Base-by-base conservation (phyloP, 768 basidiomycete genomes). In the Pulveroboletus frians region DNA sequence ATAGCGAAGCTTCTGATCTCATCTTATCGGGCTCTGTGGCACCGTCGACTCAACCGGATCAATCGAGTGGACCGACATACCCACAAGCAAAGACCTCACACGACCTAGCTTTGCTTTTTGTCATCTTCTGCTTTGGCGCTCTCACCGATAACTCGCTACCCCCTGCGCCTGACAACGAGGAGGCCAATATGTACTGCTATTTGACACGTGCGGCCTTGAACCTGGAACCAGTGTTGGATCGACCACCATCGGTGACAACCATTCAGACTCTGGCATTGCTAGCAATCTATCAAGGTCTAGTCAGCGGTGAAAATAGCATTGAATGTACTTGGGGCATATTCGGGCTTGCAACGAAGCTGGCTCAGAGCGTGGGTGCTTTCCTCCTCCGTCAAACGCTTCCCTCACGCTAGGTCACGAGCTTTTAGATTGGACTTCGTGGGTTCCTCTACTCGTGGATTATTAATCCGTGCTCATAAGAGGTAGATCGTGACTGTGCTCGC, bases 401-500 rank as follows among this genome's bases (percentile, higher is more conserved):
- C 43, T 53, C 42, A 53, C 50, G 34, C 49, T 31, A 26, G 7
- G 21, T 17, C 14, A 29, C 27, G 40, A 47, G 39, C 27, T 7
- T 49, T 9, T 59, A 85, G 84, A 78, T 86, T 56, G 84, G 84
- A 35, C 74, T 86, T 46, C 84, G 83, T 85, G 59, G 58, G 82
- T 75, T 32, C 41, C 29, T 52, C 36, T 13, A 44, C 49, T 40
- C 42, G 38, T 49, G 27, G 35, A 41, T 35, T 7, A 17, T 29
- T 5, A 14, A n/a, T 39, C 18, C 47, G 11, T 39, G 21, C 55
- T 69, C n/a, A 67, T 17, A 26, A n/a, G n/a, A 2, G 18, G 37
- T 47, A 86, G 84, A 87, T 56, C 82, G 83, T 8, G 84, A 87
- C 59, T 83, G 82, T 60, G 84, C 84, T 5, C 73, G 85, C 27